A percentile compares a stretch with the other conserved stretches of the same genome.
These are phyloP conservation scores for Cyphellophora europaea DNA, from an alignment of 2,329 filamentous ascomycete species.

Conservation along the genomic window DNA sequence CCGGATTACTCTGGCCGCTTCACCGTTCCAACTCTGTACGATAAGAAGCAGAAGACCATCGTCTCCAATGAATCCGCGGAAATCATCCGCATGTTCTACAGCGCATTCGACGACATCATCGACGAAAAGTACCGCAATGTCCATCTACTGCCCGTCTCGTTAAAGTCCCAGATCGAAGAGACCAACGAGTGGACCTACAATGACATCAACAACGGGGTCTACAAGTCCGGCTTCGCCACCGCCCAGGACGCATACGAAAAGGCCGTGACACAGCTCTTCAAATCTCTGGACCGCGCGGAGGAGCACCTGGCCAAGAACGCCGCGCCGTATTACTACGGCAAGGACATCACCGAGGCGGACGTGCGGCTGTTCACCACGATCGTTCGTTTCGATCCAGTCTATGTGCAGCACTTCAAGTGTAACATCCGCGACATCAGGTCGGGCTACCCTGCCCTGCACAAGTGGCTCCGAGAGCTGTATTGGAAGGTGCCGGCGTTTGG, in stretches of 20 bases:
- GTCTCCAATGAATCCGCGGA: slow-evolving; percentile 87
- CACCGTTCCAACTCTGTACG: slow-evolving; percentile 76
- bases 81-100: slow-evolving; percentile 84
- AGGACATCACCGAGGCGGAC: slow-evolving; percentile 70
- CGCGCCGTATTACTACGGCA: slow-evolving; percentile 65
- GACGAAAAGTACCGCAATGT: slow-evolving; percentile 47
- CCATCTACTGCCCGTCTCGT: slow-evolving; percentile 56
- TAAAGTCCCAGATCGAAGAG: slow-evolving; percentile 63
- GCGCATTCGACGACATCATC: slow-evolving; percentile 66
- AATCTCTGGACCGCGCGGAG: slow-evolving; percentile 68
- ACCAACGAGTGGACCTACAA: slow-evolving; percentile 74
- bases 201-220: slow-evolving; percentile 43
- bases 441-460: slow-evolving; percentile 72
- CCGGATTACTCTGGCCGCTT: slow-evolving; percentile 67
- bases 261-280: slow-evolving; percentile 63
- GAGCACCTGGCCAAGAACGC: slow-evolving; percentile 48
- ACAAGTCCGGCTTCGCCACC: slow-evolving; percentile 68
- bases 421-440: slow-evolving; percentile 77
- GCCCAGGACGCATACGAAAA: slow-evolving; percentile 74
- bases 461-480: slow-evolving; percentile 75
- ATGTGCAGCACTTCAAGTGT: slow-evolving; percentile 75
- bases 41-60: slow-evolving; percentile 60
- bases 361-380: slow-evolving; percentile 67
- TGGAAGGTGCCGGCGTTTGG: slow-evolving; percentile 72
- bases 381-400: slow-evolving; percentile 64